These are phyloP conservation scores for Cladosporium sp. DNA, from an alignment of 2,329 filamentous ascomycete genomes.

Conservation along the genomic window DNA sequence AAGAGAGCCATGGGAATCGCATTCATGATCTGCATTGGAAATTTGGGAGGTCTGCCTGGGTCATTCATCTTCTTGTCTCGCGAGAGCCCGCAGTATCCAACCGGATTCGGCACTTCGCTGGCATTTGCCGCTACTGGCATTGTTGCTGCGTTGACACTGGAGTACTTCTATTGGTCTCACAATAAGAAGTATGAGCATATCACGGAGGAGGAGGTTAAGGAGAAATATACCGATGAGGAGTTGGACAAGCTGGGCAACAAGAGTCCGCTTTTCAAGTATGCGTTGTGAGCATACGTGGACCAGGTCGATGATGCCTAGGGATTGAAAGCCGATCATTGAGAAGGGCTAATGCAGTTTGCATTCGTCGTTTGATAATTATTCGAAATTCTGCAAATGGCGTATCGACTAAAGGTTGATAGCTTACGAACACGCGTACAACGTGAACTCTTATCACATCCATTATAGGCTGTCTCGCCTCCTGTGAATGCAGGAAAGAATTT, in stretches of 20 bases:
- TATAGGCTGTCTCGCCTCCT: no score
- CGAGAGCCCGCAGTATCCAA: constrained; percentile 44
- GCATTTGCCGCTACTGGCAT: constrained; percentile 22
- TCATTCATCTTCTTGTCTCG: constrained; percentile 35
- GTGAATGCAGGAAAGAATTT: no score
- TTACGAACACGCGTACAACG: no score
- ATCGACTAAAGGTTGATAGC: no score
- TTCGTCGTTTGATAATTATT: no score
- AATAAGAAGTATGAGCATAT: constrained; percentile 33
- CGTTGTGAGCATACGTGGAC: constrained; percentile 5
- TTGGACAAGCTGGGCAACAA: constrained; percentile 36
- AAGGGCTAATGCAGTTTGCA: no score
- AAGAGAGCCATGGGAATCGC: constrained; percentile 39
- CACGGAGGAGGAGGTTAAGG: constrained; percentile 31
- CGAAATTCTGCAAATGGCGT: no score
- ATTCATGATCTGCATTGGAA: constrained; percentile 28
- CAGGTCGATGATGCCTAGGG: no score
- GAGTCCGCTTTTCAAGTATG: constrained; percentile 38
- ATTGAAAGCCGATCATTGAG: no score
- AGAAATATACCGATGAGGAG: constrained; percentile 34
- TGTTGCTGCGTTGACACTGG: constrained; percentile 20
- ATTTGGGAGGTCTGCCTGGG: constrained; percentile 38
- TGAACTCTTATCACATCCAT: no score
- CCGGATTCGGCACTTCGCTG: constrained; percentile 40
- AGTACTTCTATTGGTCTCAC: constrained; percentile 23